Evolutionary conservation across 768 basidiomycete species (phyloP), one percentile per base, ranked within the genome.

Genomic region (Strobilomyces confusus): DNA sequence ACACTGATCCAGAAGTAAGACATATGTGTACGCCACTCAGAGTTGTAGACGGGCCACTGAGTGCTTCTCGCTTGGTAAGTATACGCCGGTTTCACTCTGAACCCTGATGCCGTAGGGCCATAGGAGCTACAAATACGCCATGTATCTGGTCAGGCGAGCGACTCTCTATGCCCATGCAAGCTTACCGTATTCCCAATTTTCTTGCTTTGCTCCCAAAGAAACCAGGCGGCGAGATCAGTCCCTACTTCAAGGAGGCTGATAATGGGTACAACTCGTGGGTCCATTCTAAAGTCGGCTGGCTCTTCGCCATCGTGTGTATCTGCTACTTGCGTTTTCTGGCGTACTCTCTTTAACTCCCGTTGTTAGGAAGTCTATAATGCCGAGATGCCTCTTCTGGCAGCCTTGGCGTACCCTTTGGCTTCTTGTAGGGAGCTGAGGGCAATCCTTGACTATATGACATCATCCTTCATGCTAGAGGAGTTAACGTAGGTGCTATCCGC

Each of bases 391-490:
- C 32, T 69, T 1, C 48, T 67, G 2, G 68, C 65, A 5, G 58
- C 66, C 13, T 46, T 64, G 5, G 58, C 60, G 9, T 69, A 45
- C 43, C 66, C 67, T 5, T 49, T 59, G 29, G 62, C 68, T 25
- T 62, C 58, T 22, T 59, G 46, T 30, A 34, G 51, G 25, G 58
- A 61, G 37, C 37, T 68, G 55, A 56, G 57, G 30, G 62, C 44
- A 14, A 68, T 69, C 19, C 57, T 64, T 25, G 52, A 59, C 42
- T 69, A 66, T 19, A 69, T 69, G 66, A 66, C 63, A 13, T 20
- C 49, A 15, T 69, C 67, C 9, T 67, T 69, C 51, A 67, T 69
- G 63, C 57, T 69, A 9, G 67, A 68, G 45, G 63, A 65, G 36
- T 38, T 67, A 33, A 68, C 67, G 67, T 63, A 49, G 20, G 62